These are phyloP conservation scores for Leptomonas pyrrhocoris DNA, from an alignment of 208 protist genomes.

Conservation along the genomic window DNA sequence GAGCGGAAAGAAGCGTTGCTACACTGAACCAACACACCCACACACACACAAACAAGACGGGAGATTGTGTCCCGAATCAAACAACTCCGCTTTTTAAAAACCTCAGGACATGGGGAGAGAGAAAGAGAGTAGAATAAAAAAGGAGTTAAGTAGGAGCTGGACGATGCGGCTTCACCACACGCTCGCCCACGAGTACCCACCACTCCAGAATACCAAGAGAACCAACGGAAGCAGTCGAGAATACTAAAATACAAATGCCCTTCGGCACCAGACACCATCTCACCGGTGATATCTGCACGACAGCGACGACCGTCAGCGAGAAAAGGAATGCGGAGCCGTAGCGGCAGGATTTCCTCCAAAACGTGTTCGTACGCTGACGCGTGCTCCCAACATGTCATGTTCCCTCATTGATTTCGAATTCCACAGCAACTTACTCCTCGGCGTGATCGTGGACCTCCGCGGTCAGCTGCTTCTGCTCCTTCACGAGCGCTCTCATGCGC, in stretches of 20 bases:
- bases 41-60: too few relatives aligned
- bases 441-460: not conserved
- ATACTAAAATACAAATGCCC: not conserved
- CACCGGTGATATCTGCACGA: not conserved
- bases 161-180: slow-evolving; percentile 1
- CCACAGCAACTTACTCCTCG: slow-evolving; percentile 11
- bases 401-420: too few relatives aligned
- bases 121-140: not conserved
- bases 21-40: too few relatives aligned
- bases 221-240: not conserved
- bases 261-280: not conserved
- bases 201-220: not conserved
- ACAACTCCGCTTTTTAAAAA: too few relatives aligned
- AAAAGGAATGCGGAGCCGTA: too few relatives aligned
- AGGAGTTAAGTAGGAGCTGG: not conserved
- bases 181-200: not conserved
- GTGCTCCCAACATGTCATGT: too few relatives aligned
- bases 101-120: too few relatives aligned
- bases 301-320: not conserved
- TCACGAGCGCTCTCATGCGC: slow-evolving; percentile 29
- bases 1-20: too few relatives aligned
- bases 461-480: slow-evolving; percentile 33
- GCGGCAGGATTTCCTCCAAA: too few relatives aligned
- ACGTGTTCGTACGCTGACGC: too few relatives aligned
- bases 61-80: too few relatives aligned